phyloP scores from a whole-genome alignment of 2,329 filamentous ascomycete species.

The Nothophaeocryptopus gaeumannii region DNA sequence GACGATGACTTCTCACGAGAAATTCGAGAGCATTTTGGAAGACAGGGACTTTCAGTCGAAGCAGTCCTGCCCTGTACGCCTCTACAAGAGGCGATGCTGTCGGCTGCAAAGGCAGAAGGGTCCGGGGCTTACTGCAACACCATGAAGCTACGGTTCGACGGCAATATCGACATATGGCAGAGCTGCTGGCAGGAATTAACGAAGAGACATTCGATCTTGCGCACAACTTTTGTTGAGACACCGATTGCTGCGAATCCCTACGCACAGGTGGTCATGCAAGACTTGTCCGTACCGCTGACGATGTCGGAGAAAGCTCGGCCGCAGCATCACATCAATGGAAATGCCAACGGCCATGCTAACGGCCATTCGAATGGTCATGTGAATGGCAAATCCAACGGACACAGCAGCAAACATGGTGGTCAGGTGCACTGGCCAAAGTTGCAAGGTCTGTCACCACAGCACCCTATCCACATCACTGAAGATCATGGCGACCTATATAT shows the following conservation, averaged over 20 bases:
- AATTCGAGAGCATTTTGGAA: too few species aligned
- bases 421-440: not conserved
- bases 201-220: conserved; percentile 68
- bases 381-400: conserved; percentile 2
- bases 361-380: conserved; percentile 4
- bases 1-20: not conserved
- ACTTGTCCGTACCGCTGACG: conserved; percentile 46
- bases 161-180: conserved; percentile 52
- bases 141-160: conserved; percentile 60
- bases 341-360: conserved; percentile 1
- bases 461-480: conserved; percentile 14
- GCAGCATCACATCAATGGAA: conserved; percentile 5
- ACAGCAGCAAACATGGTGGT: too few species aligned
- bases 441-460: conserved; percentile 7
- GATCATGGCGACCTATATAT: conserved; percentile 40
- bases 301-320: not conserved
- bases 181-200: conserved; percentile 62
- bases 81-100: conserved; percentile 84
- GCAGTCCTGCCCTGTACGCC: conserved; percentile 77
- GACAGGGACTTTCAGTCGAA: conserved; percentile 38
- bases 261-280: conserved; percentile 66
- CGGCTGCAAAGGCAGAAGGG: conserved; percentile 47
- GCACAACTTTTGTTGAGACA: conserved; percentile 72
- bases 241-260: conserved; percentile 60
- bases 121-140: conserved; percentile 68